phyloP scores from a whole-genome alignment of 2,329 filamentous ascomycete species.

The Sporothrix brunneoviolacea region DNA sequence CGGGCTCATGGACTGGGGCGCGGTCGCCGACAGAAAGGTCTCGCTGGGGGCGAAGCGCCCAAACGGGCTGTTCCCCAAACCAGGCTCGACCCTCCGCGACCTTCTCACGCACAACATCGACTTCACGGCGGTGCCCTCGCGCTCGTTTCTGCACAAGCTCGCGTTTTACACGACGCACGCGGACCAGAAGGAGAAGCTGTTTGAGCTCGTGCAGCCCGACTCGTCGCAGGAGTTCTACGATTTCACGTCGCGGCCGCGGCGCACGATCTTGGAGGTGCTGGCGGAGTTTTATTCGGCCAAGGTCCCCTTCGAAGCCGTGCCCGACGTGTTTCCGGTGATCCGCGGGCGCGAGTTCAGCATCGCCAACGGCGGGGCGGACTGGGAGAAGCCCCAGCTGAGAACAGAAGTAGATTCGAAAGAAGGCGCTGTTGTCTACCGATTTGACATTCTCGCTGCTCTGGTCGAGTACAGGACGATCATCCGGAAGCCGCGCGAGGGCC shows the following conservation, averaged over 20 bases:
- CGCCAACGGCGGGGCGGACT: slow-evolving; percentile 55
- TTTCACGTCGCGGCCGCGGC: slow-evolving; percentile 83
- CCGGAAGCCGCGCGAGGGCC: slow-evolving; percentile 73
- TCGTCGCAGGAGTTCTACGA: slow-evolving; percentile 91
- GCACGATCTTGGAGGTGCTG: slow-evolving; percentile 86
- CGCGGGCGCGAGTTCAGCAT: slow-evolving; percentile 93
- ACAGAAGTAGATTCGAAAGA: not conserved
- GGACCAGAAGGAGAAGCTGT: slow-evolving; percentile 71
- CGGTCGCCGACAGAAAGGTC: slow-evolving; percentile 65
- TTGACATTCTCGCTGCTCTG: slow-evolving; percentile 76
- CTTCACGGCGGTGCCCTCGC: slow-evolving; percentile 80
- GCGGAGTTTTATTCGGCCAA: slow-evolving; percentile 82
- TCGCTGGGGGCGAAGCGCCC: slow-evolving; percentile 33
- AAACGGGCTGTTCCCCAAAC: slow-evolving; percentile 18
- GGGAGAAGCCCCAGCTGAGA: not conserved
- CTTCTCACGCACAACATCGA: slow-evolving; percentile 81
- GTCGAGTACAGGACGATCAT: slow-evolving; percentile 89
- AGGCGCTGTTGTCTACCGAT: slow-evolving; percentile 13
- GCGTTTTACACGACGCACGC: slow-evolving; percentile 65
- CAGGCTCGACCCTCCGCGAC: slow-evolving; percentile 56
- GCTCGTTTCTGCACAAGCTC: slow-evolving; percentile 76
- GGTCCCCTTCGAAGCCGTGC: slow-evolving; percentile 66
- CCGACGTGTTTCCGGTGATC: slow-evolving; percentile 71
- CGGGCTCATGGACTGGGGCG: slow-evolving; percentile 68
- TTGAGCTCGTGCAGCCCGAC: slow-evolving; percentile 74